These are phyloP conservation scores for Exophiala dermatitidis DNA, from an alignment of 2,329 filamentous ascomycete genomes.

Conservation along the genomic window DNA sequence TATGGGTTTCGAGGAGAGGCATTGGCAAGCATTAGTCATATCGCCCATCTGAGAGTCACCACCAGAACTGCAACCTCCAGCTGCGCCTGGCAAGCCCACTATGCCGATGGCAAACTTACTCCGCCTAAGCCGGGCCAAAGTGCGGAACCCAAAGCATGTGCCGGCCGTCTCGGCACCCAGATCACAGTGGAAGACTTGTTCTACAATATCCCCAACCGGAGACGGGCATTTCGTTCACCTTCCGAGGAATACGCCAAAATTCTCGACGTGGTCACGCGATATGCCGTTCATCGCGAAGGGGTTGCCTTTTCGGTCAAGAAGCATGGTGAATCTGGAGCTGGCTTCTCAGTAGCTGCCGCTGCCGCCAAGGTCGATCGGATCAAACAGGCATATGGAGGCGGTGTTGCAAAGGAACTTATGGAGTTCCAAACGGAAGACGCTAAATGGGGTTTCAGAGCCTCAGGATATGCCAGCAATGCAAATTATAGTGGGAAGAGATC, in stretches of 20 bases:
- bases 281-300: conserved; percentile 84
- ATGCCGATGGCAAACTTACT: conserved; percentile 71
- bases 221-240: conserved; percentile 80
- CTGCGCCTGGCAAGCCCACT: conserved; percentile 85
- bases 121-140: conserved; percentile 82
- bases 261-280: conserved; percentile 85
- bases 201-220: conserved; percentile 86
- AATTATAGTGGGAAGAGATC: conserved; percentile 93
- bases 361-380: conserved; percentile 75
- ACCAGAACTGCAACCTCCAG: conserved; percentile 84
- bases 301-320: conserved; percentile 97
- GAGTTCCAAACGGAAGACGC: conserved; percentile 64
- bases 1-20: conserved; percentile 98
- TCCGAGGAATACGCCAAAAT: conserved; percentile 98
- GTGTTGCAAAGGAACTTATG: conserved; percentile 81
- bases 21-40: conserved; percentile 94
- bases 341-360: conserved; percentile 67
- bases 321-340: conserved; percentile 76
- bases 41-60: conserved; percentile 89
- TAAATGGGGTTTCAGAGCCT: conserved; percentile 75
- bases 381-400: conserved; percentile 76
- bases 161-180: conserved; percentile 83
- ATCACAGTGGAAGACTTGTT: conserved; percentile 96
- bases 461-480: conserved; percentile 79
- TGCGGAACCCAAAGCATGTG: conserved; percentile 76